Evolutionary conservation across 352 stramenopile genomes (phyloP).

Genomic region (Pythium phragmiticola): DNA sequence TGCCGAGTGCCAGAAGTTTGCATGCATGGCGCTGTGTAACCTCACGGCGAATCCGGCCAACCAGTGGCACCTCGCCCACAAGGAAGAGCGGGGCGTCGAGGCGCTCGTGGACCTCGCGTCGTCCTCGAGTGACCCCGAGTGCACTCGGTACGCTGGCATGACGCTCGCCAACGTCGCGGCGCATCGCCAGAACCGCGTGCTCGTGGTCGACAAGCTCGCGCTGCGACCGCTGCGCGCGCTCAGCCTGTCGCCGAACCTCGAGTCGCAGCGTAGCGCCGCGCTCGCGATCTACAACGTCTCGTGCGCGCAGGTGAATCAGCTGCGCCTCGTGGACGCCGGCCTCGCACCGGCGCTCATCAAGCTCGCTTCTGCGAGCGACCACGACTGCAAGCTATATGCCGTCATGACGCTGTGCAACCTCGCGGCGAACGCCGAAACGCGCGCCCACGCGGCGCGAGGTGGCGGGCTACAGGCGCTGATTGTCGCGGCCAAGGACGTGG

Average conservation of each 20-base stretch:
- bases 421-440: slow-evolving; percentile 92
- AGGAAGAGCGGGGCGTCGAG: slow-evolving; percentile 61
- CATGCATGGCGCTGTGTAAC: slow-evolving; percentile 95
- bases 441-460: slow-evolving; percentile 77
- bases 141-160: slow-evolving; percentile 91
- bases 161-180: slow-evolving; percentile 93
- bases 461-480: slow-evolving; percentile 92
- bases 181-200: slow-evolving; percentile 82
- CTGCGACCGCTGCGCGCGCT: slow-evolving; percentile 80
- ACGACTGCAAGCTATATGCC: slow-evolving; percentile 93
- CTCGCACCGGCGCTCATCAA: slow-evolving; percentile 88
- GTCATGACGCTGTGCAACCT: slow-evolving; percentile 96
- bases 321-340: slow-evolving; percentile 86
- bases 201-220: slow-evolving; percentile 86
- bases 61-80: slow-evolving; percentile 85
- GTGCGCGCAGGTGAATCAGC: slow-evolving; percentile 89
- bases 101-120: slow-evolving; percentile 80
- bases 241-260: slow-evolving; percentile 77
- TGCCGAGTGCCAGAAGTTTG: slow-evolving; percentile 77
- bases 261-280: slow-evolving; percentile 89
- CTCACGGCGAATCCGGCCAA: slow-evolving; percentile 90
- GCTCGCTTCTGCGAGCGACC: slow-evolving; percentile 80
- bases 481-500: slow-evolving; percentile 85
- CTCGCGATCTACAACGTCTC: slow-evolving; percentile 96
- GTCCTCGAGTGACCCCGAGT: slow-evolving; percentile 61